phyloP scores from a whole-genome alignment of 306 rosid species.

The Vicia sativa region DNA sequence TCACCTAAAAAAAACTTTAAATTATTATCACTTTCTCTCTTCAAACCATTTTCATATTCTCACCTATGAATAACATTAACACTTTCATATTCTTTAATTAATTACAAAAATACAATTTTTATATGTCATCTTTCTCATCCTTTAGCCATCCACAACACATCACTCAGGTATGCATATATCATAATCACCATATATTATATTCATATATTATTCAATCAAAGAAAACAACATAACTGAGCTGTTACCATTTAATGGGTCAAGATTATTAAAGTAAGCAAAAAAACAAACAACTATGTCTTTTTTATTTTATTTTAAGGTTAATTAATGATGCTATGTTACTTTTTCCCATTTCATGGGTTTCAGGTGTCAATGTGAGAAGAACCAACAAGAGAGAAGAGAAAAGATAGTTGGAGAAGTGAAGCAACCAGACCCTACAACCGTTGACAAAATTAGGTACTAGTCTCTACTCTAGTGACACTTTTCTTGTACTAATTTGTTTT shows the following conservation, averaged over 20 bases:
- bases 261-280: constrained; percentile 23
- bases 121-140: constrained; percentile 17
- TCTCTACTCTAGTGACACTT: constrained; percentile 48
- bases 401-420: constrained; percentile 26
- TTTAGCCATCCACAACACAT: constrained; percentile 21
- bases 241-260: constrained; percentile 37
- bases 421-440: constrained; percentile 47
- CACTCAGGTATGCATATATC: constrained; percentile 32
- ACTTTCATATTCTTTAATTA: neutral
- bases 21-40: constrained; percentile 24
- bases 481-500: constrained; percentile 8
- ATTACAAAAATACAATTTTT: neutral
- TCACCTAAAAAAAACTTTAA: too few species aligned
- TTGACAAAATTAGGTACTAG: constrained; percentile 80
- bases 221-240: constrained; percentile 45
- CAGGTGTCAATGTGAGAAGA: constrained; percentile 45
- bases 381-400: constrained; percentile 25
- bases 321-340: constrained; percentile 46
- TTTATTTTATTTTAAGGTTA: constrained; percentile 31
- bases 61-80: neutral
- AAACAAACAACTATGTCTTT: constrained; percentile 32
- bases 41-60: constrained; percentile 1
- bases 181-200: neutral
- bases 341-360: constrained; percentile 54
- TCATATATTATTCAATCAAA: neutral